These are phyloP conservation scores for Vitis rotundifolia DNA, from an alignment of 164 flowering plant genomes.

Conservation along the genomic window DNA sequence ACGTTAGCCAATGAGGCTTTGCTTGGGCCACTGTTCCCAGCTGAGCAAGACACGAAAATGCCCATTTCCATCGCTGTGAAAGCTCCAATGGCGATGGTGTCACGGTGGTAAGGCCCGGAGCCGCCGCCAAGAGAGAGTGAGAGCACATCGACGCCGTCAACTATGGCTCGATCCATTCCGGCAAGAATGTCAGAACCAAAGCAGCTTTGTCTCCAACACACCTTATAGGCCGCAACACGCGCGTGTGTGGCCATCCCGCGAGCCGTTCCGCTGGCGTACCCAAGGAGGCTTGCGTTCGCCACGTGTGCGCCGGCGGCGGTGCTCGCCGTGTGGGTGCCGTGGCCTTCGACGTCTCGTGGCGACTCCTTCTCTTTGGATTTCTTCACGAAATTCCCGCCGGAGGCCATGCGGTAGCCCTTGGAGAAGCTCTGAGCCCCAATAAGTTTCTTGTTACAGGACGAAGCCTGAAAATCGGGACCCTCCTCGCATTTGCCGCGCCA, in stretches of 20 bases:
- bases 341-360: constrained; percentile 74
- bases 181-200: constrained; percentile 83
- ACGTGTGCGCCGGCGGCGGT: constrained; percentile 78
- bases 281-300: constrained; percentile 63
- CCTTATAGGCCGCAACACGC: constrained; percentile 76
- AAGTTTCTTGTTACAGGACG: constrained; percentile 69
- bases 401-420: constrained; percentile 58
- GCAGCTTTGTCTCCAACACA: constrained; percentile 77
- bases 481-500: constrained; percentile 74
- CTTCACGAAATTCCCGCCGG: constrained; percentile 21
- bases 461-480: constrained; percentile 48
- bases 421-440: constrained; percentile 80
- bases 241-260: constrained; percentile 85
- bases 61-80: constrained; percentile 79
- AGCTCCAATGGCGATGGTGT: constrained; percentile 75
- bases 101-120: constrained; percentile 55
- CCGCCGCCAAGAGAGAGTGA: constrained; percentile 90
- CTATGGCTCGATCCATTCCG: constrained; percentile 70
- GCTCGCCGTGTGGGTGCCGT: constrained; percentile 86
- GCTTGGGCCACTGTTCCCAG: constrained; percentile 82
- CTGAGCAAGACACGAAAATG: constrained; percentile 78
- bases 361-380: constrained; percentile 38
- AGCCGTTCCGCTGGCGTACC: constrained; percentile 81
- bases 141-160: constrained; percentile 79
- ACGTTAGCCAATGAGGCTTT: constrained; percentile 54